A percentile compares a stretch with the other conserved stretches of the same genome.
Conservation (phyloP, 1,139 yeast genomes). For the Lodderomyces margitis region DNA sequence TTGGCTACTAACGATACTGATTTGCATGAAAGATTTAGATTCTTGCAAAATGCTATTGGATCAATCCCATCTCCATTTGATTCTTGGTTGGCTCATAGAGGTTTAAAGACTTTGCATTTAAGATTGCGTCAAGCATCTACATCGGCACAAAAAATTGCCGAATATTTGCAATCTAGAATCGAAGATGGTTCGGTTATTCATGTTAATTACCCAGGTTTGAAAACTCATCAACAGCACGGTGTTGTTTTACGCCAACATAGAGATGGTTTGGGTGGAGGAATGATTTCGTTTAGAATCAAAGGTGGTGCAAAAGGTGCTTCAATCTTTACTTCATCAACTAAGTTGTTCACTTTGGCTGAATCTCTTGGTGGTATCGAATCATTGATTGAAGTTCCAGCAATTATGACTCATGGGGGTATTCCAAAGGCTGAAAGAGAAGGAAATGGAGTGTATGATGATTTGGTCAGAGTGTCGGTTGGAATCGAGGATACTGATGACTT, state of each 20-base stretch:
- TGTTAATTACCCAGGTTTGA: slow-evolving; percentile 83
- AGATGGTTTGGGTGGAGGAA: slow-evolving; percentile 87
- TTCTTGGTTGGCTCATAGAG: slow-evolving; percentile 91
- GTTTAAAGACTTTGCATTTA: slow-evolving; percentile 82
- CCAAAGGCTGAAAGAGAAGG: slow-evolving; percentile 78
- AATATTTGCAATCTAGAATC: slow-evolving; percentile 40
- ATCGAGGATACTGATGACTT: slow-evolving; percentile 82
- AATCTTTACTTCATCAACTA: slow-evolving; percentile 68
- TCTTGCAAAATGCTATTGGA: slow-evolving; percentile 86
- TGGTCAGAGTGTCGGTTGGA: slow-evolving; percentile 83
- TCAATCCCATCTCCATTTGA: slow-evolving; percentile 90
- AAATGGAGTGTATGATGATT: slow-evolving; percentile 78
- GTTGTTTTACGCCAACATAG: slow-evolving; percentile 77
- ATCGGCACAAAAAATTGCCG: slow-evolving; percentile 71
- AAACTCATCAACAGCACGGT: slow-evolving; percentile 59
- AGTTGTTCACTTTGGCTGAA: slow-evolving; percentile 82
- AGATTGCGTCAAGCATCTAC: slow-evolving; percentile 70
- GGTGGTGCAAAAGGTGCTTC: slow-evolving; percentile 82
- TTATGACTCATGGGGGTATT: slow-evolving; percentile 92
- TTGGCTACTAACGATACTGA: slow-evolving; percentile 66
- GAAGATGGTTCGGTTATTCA: slow-evolving; percentile 51
- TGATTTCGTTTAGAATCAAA: slow-evolving; percentile 81
- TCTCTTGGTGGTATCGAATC: slow-evolving; percentile 91
- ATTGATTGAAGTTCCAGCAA: slow-evolving; percentile 83
- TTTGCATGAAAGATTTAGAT: slow-evolving; percentile 64